Conservation (phyloP, 352 stramenopile species). For the Stramenopiles sp. region DNA sequence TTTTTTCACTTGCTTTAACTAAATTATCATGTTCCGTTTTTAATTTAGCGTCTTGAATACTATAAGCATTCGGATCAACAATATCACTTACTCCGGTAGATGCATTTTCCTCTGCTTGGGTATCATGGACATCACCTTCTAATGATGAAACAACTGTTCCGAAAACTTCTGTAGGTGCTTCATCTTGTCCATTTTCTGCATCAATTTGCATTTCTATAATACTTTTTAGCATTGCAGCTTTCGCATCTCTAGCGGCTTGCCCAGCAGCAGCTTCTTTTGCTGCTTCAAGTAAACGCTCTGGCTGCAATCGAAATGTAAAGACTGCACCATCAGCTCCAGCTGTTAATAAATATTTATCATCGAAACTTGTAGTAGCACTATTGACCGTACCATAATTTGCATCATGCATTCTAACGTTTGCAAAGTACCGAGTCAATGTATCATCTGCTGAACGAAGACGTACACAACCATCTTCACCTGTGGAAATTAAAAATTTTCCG, state of each 20-base stretch:
- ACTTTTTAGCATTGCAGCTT: conserved; percentile 28
- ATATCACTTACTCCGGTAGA: too few species aligned
- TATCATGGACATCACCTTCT: too few species aligned
- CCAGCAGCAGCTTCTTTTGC: conserved; percentile 26
- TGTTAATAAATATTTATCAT: conserved; percentile 49
- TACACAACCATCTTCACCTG: conserved; percentile 48
- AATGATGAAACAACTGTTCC: too few species aligned
- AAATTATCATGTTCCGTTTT: conserved; percentile 61
- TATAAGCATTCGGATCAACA: conserved; percentile 46
- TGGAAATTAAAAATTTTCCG: conserved; percentile 42
- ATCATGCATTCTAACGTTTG: conserved; percentile 53
- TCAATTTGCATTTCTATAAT: conserved; percentile 30
- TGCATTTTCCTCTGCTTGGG: too few species aligned
- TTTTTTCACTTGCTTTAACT: conserved; percentile 45
- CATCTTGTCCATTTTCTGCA: conserved; percentile 29
- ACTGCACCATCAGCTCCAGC: conserved; percentile 46
- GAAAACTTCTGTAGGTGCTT: too few species aligned
- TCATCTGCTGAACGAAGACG: conserved; percentile 32
- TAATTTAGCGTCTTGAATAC: conserved; percentile 67
- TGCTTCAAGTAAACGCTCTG: conserved; percentile 29
- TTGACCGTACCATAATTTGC: conserved; percentile 13
- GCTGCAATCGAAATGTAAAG: conserved; percentile 36
- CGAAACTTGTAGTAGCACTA: conserved; percentile 40
- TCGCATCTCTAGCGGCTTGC: conserved; percentile 36
- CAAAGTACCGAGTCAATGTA: conserved; percentile 41